These are phyloP conservation scores for Fragaria iinumae DNA, from an alignment of 306 rosid genomes.

Conservation along the genomic window DNA sequence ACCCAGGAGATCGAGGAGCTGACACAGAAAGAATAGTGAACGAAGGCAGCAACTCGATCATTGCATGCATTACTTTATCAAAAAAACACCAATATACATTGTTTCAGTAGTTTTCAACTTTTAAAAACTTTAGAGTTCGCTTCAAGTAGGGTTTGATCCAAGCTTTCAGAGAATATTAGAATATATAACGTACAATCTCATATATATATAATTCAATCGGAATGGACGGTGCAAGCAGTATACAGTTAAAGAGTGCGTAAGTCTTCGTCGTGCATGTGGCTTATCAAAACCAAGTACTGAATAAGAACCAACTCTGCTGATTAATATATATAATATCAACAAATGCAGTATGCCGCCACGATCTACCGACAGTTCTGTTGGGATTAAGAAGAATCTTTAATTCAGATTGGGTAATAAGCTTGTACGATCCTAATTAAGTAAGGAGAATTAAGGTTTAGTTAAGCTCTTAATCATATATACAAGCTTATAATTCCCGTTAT, in stretches of 20 bases:
- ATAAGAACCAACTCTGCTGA: no score
- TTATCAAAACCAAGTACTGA: neutral
- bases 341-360: neutral
- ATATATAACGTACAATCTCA: neutral
- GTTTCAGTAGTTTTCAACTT: neutral
- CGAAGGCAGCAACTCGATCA: neutral
- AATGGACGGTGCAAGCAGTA: neutral
- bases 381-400: neutral
- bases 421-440: no score
- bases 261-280: neutral
- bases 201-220: neutral
- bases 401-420: neutral
- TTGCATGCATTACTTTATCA: neutral
- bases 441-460: neutral
- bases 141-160: conserved; percentile 2
- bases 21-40: neutral
- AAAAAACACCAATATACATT: neutral
- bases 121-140: neutral
- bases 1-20: neutral
- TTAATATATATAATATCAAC: no score
- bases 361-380: neutral
- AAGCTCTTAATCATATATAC: neutral
- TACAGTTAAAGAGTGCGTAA: neutral
- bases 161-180: neutral
- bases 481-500: neutral